Evolutionary conservation across 2,329 filamentous ascomycete species (phyloP).

Genomic region (Aschersonia sp.): DNA sequence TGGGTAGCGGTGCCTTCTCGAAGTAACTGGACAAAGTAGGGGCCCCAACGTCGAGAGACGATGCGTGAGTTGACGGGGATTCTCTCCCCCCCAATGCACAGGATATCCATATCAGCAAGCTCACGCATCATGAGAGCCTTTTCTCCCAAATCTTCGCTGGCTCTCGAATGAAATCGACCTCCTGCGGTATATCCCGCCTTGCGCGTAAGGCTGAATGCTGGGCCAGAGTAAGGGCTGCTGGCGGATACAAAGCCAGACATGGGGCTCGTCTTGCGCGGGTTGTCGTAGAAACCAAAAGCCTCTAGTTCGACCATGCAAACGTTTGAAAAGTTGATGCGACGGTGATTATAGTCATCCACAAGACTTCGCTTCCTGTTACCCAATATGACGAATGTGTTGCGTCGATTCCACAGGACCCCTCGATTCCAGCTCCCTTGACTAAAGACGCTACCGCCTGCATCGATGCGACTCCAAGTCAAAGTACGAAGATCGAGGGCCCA

Average conservation of each 20-base stretch:
- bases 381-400: constrained; percentile 90
- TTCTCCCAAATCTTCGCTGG: constrained; percentile 75
- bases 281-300: constrained; percentile 94
- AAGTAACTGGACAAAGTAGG: constrained; percentile 86
- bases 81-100: constrained; percentile 79
- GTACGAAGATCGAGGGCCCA: constrained; percentile 87
- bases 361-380: constrained; percentile 87
- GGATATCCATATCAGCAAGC: constrained; percentile 89
- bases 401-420: constrained; percentile 80
- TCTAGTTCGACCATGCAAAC: constrained; percentile 95
- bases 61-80: constrained; percentile 90
- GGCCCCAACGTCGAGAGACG: constrained; percentile 78
- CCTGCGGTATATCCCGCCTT: constrained; percentile 55
- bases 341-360: constrained; percentile 96
- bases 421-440: constrained; percentile 97
- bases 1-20: constrained; percentile 63
- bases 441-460: constrained; percentile 87
- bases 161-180: constrained; percentile 59
- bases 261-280: constrained; percentile 64
- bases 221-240: constrained; percentile 52
- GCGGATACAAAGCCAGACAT: constrained; percentile 75
- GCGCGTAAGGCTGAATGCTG: constrained; percentile 38
- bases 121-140: constrained; percentile 69
- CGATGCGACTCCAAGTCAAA: constrained; percentile 87
- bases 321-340: constrained; percentile 93